Conservation (phyloP, 179 eudicot species). For the Spergularia azorica region DNA sequence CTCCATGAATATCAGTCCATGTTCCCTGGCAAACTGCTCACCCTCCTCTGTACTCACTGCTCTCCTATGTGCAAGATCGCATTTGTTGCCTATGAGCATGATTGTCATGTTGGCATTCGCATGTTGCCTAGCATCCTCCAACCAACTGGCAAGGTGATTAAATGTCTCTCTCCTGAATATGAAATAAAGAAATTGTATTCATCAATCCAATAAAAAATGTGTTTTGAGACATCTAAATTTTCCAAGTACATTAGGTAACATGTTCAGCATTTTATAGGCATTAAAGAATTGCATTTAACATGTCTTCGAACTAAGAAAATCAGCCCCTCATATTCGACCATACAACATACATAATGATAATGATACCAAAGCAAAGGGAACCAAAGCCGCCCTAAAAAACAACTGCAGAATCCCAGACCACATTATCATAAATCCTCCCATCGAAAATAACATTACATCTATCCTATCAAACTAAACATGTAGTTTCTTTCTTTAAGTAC, state of each 20-base stretch:
- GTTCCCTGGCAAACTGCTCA: constrained; percentile 86
- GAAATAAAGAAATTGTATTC: neutral
- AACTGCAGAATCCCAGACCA: neutral
- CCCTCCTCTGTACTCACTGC: constrained; percentile 89
- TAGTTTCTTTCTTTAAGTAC: neutral
- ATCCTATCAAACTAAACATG: neutral
- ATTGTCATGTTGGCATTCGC: constrained; percentile 88
- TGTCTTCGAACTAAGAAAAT: neutral
- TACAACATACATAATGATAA: too few species aligned
- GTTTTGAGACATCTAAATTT: neutral
- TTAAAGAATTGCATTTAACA: neutral
- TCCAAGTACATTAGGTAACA: neutral
- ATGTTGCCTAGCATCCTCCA: constrained; percentile 89
- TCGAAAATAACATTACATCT: neutral
- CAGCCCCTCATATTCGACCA: neutral
- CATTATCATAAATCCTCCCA: neutral
- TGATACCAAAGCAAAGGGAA: neutral
- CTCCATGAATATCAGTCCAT: constrained; percentile 79
- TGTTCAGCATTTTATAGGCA: neutral
- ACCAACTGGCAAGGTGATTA: constrained; percentile 84
- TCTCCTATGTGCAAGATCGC: constrained; percentile 75
- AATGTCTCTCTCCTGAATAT: constrained; percentile 72
- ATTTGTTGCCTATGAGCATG: constrained; percentile 78
- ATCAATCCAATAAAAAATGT: neutral
- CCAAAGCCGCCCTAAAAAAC: neutral